Evolutionary conservation across 371 early-diverging fungal species (phyloP), one percentile per base, ranked within the genome.

Genomic region (Circinella minor): DNA sequence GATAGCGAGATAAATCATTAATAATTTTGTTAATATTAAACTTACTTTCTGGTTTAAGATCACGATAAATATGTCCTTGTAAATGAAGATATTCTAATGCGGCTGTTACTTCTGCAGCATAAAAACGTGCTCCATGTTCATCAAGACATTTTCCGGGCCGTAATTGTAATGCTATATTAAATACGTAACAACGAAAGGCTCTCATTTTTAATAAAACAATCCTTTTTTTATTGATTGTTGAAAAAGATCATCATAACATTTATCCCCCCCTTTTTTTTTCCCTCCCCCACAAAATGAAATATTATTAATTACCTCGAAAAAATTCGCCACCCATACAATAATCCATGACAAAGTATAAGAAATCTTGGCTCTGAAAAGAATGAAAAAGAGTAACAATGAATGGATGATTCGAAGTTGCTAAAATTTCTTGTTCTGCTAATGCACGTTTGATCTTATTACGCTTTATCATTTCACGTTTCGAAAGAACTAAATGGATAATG

Each of bases 311-410:
- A 88, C 88, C 93, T 82, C 95, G 77, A 77, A 95, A 96, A 77
- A 97, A 98, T 80, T 99, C 99, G 55, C 99, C 99, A 61, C 99
- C 99, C 71, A 92, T 86, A 70, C 99, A 98, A 83, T 98, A 99
- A 72, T 99, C 99, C 95, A 98, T 97, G 67, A 97, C 93, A 74
- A 99, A 92, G 78, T 96, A 99, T 36, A 99, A 81, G 72, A 97
- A 89, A 65, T 95, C 93, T 70, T 95, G 92, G 63, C 94, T 94
- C 80, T 98, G 98, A 80, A 99, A 98, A 1, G 94, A 93, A 86
- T 97, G 96, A 81, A 96, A 96, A 60, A 99, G 86, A 18, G 98
- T 94, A 36, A 99, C 96, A 76, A 99, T 95, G 82, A 99, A 99
- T 7, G 98, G 98, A 76, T 96, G 96, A 81, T 98, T 97, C 66